Evolutionary conservation across 2,329 filamentous ascomycete species (phyloP), one percentile per base, ranked within the genome.

Genomic region (Diaporthe capsici): DNA sequence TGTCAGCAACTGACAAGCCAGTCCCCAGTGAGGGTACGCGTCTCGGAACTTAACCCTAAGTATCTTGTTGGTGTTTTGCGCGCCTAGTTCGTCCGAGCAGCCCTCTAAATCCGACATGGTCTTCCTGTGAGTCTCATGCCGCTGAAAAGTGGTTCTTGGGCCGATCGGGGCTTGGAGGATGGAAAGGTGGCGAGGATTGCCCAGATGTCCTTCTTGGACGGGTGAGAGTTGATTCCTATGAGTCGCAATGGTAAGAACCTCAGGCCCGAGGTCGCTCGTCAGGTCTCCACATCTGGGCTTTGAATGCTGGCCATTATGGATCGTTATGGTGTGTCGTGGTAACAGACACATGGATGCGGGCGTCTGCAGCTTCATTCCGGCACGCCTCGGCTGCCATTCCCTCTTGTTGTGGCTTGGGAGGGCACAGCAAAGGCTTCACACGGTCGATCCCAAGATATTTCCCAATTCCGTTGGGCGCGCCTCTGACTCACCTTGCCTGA

Each of bases 21-120:
- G 84, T 67, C 81, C 82, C 81, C 82, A 82, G 84, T 86, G 86
- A 85, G 90, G 89, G 90, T 93, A 91, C 88, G 88, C 87, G 85
- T 87, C 86, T 93, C 92, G 95, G 94, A 96, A 96, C 94, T 96
- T 98, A 98, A 98, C 96, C 96, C 96, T 98, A 98, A 94, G 90
- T 87, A 87, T 85, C 87, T 83, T 84, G 87, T 92, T 94, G 94
- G 94, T 92, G 94, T 89, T 82, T 95, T 94, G 92, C 91, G 91
- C 88, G 89, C 55, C 87, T 86, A 90, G 92, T 93, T 79, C 92
- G 92, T 92, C 85, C 89, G 86, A 89, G 86, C 87, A 87, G 87
- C 89, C 89, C 91, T 96, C 83, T 95, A 95, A 82, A 85, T 83
- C 80, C 79, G 77, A 73, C 79, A 78, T 80, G 79, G 77, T 72